Base-by-base conservation (phyloP, 495 filamentous ascomycete species). In the Rusavskia elegans region DNA sequence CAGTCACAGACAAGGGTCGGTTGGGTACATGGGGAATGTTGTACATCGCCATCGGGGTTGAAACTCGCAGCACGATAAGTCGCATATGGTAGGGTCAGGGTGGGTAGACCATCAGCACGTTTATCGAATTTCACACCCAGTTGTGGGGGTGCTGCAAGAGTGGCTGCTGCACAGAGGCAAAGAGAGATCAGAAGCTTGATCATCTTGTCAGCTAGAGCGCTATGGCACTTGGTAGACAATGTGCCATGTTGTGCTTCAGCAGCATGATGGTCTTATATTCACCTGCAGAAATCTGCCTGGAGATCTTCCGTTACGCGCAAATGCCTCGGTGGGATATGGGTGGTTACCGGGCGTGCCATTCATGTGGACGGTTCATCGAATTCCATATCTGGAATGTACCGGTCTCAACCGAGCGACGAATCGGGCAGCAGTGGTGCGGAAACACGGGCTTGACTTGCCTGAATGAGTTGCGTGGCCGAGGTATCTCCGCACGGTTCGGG, bases 71-170 rank as follows among this genome's bases (percentile, higher is more conserved):
- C 66, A 17, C 58, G 58, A 48, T 66, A 69, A 5, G 64, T 60
- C 2, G 60, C 66, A 54, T 69, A 68, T 5, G 66, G 64, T 17
- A 69, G 21, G 1, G 56, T 67, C 46, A 68, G 35, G 2, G 55
- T 59, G 3, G 66, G 66, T 29, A 68, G 39, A 13, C 53, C 52
- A 48, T 57, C 44, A 2, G 45, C 55, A 27, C 59, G 55, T 27
- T 59, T 57, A 13, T 61, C 58, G 38, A 63, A 61, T 11, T 45
- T 53, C 14, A 63, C 20, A 19, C 58, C 58, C 8, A 58, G 38
- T 0, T 45, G 45, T 17, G 50, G 19, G 6, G 53, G 40, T 45
- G 58, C 51, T 42, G 55, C 53, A 29, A 29, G 21, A n/a, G 23
- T 29, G 3, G 44, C 23, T 2, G 21, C 21, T 27, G 44, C 23